Evolutionary conservation across 2,329 filamentous ascomycete genomes (phyloP), one percentile per base, ranked within the genome.

Genomic region (Pseudopithomyces chartarum): DNA sequence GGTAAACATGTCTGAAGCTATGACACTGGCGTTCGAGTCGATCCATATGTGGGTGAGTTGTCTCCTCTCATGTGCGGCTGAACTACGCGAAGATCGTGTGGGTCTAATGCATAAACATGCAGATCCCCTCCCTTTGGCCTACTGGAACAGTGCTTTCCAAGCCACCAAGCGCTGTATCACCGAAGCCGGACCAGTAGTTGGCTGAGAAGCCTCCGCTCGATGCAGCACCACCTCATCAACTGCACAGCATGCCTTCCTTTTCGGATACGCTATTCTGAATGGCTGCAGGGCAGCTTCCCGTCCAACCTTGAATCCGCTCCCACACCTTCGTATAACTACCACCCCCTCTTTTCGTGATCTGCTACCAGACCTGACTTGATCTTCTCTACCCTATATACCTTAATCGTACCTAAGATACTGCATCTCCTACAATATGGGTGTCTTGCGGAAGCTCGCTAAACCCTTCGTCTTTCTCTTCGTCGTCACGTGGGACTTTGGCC

Each of bases 401-500:
- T 36, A 2, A 23, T 19, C 11, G 13, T 7, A 17, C 6, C 45
- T 15, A 20, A 17, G 7, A 17, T 17, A 22, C 38, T n/a, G 38
- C 11, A 5, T n/a, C 45, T 26, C 3, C 17, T n/a, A 17, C 19
- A 20, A 48, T 15, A 48, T 48, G 45, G 13, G 33, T 13, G n/a
- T 48, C 20, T 6, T 40, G 5, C 34, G 36, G 15, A 50, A 50
- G 22, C 22, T 66, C 42, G 61, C 52, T 6, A 66, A 67, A 36
- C 65, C 63, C 13, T 67, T 78, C 52, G 66, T 76, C 56, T 70
- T 75, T 59, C 56, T 76, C 22, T 70, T 71, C 32, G 72, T 78
- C 50, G 69, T 78, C 40, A 59, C 64, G 40, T 78, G 75, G 74
- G 76, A 79, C 62, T 75, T 76, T 53, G 62, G 61, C 40, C 66